Base-by-base conservation (phyloP, 2,329 filamentous ascomycete species). In the Alternaria angustiovoidea region DNA sequence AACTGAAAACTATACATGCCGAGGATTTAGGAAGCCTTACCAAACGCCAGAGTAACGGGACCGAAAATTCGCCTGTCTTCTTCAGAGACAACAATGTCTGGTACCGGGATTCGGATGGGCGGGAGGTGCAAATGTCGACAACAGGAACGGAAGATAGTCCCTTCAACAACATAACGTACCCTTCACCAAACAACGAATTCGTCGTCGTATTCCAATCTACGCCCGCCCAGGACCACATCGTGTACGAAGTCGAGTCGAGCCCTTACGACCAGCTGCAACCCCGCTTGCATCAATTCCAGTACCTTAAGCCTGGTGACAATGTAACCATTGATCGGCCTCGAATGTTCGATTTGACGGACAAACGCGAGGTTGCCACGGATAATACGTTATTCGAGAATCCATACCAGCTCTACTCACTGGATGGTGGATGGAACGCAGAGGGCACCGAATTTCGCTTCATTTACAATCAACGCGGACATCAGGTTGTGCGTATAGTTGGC, bases 391-490 rank as follows among this genome's bases (percentile, higher is more conserved):
- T 72, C 42, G 28, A 65, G 44, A 69, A 66, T 53, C 66, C 67
- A 14, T 72, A 58, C 16, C 18, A 56, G 18, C 46, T 70, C 18
- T 22, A 41, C 9, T 41, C 38, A 22, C 38, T 41, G 38, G 4
- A 41, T 22, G 38, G 36, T 42, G 69, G 68, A 7, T 73, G 70
- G 69, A 70, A 63, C 43, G 32, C 12, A 4, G 65, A 72, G 12
- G 62, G 68, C 18, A 66, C 59, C 28, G 70, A 73, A 42, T 73
- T 67, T 28, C 66, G 64, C 30, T 68, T 73, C 54, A 12, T 68
- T 20, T 73, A 64, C 64, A 71, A 67, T 44, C 58, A 73, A 54
- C 61, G 67, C 24, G 69, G 69, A n/a, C 65, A 70, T 48, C 61
- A 68, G 39, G 46, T 69, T 16, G 16, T 71, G 28, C 66, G 69